Percentiles rank a stretch among this genome's conserved stretches.
Conservation (phyloP, 345 rosid species). For the Eucalyptus fibrosa region DNA sequence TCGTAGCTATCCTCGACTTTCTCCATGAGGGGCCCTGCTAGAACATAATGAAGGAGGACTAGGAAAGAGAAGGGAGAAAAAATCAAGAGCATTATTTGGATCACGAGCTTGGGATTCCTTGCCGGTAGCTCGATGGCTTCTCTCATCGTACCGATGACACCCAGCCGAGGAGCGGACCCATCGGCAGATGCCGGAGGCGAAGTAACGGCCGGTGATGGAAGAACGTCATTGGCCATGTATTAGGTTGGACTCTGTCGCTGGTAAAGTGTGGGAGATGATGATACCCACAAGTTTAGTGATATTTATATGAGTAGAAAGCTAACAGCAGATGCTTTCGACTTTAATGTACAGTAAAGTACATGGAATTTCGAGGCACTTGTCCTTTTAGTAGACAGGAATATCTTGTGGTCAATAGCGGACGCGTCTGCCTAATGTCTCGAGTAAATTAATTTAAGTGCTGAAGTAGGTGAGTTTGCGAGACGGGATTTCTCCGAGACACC, state of each 20-base stretch:
- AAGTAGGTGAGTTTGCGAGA: neutral
- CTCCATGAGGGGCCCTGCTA: neutral
- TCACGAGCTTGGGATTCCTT: neutral
- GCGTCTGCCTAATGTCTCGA: neutral
- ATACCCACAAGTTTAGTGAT: neutral
- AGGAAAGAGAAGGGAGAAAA: neutral
- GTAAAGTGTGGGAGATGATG: neutral
- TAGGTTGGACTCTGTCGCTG: neutral
- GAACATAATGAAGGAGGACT: neutral
- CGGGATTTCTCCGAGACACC: neutral
- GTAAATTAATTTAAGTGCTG: neutral
- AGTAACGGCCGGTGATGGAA: neutral
- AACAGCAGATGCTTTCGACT: neutral
- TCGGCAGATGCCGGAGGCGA: neutral
- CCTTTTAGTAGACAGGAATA: neutral
- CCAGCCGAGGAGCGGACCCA: neutral
- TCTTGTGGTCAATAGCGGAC: neutral
- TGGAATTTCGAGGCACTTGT: neutral
- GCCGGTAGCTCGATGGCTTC: neutral
- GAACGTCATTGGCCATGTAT: neutral
- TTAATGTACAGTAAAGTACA: neutral
- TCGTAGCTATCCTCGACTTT: neutral
- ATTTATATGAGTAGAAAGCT: neutral
- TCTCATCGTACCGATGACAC: neutral
- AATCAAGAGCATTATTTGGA: neutral